These are phyloP conservation scores for Euphrasia confusa DNA, from an alignment of 257 asterid genomes.

Conservation along the genomic window DNA sequence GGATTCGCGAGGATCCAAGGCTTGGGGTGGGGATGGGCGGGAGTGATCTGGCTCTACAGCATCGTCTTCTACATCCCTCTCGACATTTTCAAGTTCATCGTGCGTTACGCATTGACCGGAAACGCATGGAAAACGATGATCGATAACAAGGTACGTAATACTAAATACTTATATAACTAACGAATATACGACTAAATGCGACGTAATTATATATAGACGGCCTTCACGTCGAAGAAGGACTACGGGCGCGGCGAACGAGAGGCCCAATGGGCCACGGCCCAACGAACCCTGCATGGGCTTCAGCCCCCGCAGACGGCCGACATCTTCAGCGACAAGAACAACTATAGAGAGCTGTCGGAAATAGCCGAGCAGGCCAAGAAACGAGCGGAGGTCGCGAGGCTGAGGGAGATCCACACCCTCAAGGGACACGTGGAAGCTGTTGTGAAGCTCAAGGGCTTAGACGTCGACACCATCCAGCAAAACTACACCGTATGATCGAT, in stretches of 20 bases:
- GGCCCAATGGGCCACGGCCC: conserved; percentile 52
- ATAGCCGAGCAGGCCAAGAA: conserved; percentile 54
- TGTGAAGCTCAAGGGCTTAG: conserved; percentile 52
- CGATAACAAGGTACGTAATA: conserved; percentile 43
- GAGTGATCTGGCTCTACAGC: conserved; percentile 56
- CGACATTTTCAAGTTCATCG: conserved; percentile 43
- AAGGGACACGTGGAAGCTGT: conserved; percentile 57
- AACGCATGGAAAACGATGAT: conserved; percentile 48
- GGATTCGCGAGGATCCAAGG: conserved; percentile 44
- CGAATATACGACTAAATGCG: neutral
- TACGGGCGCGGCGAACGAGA: conserved; percentile 52
- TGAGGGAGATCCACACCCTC: conserved; percentile 54
- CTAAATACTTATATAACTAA: no score
- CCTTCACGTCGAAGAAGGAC: conserved; percentile 48
- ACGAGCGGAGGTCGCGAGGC: conserved; percentile 49
- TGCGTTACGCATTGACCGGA: conserved; percentile 39
- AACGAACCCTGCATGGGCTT: conserved; percentile 50
- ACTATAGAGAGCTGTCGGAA: conserved; percentile 48
- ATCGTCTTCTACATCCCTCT: conserved; percentile 42
- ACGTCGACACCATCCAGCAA: conserved; percentile 41
- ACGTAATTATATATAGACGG: conserved; percentile 27
- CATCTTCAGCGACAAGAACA: conserved; percentile 28
- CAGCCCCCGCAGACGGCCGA: conserved; percentile 27
- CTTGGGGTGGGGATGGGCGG: conserved; percentile 63
- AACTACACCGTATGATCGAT: conserved; percentile 44